phyloP scores from a whole-genome alignment of 2,329 filamentous ascomycete genomes.

The Scedosporium aurantiacum region DNA sequence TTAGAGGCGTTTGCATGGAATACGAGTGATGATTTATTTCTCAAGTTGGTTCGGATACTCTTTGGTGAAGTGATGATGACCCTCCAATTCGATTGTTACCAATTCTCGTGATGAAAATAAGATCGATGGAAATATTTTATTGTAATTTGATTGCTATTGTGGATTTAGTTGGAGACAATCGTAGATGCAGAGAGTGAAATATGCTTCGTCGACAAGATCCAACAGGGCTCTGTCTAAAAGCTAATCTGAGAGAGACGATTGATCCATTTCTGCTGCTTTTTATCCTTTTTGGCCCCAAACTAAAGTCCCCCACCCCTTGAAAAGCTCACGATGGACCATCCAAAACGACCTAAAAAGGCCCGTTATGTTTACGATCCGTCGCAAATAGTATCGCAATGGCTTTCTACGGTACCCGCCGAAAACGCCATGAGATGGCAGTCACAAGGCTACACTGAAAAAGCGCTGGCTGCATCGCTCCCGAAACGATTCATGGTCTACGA shows the following conservation, averaged over 20 bases:
- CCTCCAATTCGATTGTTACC: no score
- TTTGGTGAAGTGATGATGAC: no score
- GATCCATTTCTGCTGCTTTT: no score
- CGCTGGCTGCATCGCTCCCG: constrained; percentile 19
- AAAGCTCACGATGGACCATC: not conserved
- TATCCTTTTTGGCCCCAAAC: not conserved
- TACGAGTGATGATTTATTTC: not conserved
- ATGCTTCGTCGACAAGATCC: no score
- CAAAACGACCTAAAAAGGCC: not conserved
- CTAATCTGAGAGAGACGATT: no score
- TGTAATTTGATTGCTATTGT: no score
- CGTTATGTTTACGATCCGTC: not conserved
- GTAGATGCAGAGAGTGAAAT: no score
- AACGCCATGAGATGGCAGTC: not conserved
- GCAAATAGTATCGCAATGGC: constrained; percentile 1
- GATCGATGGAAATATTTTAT: no score
- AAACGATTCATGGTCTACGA: constrained; percentile 51
- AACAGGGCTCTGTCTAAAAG: no score
- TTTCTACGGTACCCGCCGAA: not conserved
- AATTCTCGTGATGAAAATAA: no score
- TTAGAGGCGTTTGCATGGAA: not conserved
- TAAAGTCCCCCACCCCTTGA: not conserved
- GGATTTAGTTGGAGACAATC: no score
- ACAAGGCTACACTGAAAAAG: not conserved
- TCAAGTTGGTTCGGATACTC: no score